Evolutionary conservation across 1,284 basidiomycete species (phyloP).

Genomic region (Ceratobasidium sp.): DNA sequence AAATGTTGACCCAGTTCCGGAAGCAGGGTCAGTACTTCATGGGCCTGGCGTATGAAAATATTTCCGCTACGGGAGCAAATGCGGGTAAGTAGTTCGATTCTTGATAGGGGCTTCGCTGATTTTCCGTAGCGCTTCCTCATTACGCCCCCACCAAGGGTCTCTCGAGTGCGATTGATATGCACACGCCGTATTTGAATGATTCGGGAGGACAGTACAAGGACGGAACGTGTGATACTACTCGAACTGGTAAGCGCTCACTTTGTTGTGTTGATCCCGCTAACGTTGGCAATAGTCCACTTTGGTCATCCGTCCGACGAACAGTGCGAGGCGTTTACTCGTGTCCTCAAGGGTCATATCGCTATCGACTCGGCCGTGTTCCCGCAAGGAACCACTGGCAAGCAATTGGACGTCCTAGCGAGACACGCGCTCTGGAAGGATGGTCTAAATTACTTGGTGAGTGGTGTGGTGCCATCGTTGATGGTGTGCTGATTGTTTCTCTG

Average conservation of each 20-base stretch:
- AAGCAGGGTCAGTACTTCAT: constrained; percentile 76
- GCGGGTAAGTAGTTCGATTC: constrained; percentile 56
- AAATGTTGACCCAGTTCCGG: constrained; percentile 81
- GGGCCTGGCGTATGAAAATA: constrained; percentile 93
- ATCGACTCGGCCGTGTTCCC: constrained; percentile 91
- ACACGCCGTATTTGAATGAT: constrained; percentile 89
- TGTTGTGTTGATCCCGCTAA: not conserved
- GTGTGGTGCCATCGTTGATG: constrained; percentile 44
- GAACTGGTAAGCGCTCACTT: constrained; percentile 58
- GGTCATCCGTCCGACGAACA: constrained; percentile 81
- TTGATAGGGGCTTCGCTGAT: constrained; percentile 4
- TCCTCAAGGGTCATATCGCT: constrained; percentile 95
- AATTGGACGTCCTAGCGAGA: constrained; percentile 85
- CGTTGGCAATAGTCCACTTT: constrained; percentile 67
- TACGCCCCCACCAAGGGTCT: constrained; percentile 81
- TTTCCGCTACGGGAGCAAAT: constrained; percentile 89
- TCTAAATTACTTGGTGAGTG: constrained; percentile 64
- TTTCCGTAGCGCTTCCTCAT: constrained; percentile 77
- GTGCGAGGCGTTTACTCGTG: constrained; percentile 90
- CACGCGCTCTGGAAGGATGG: constrained; percentile 89
- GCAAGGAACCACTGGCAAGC: constrained; percentile 79
- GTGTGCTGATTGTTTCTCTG: constrained; percentile 51
- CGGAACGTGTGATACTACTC: constrained; percentile 92
- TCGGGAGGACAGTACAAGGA: constrained; percentile 90
- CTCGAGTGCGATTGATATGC: constrained; percentile 74